Percentiles rank a stretch among this genome's conserved stretches.
Evolutionary conservation across 768 basidiomycete genomes (phyloP).

Genomic region (Neoboletus brunneissimus): DNA sequence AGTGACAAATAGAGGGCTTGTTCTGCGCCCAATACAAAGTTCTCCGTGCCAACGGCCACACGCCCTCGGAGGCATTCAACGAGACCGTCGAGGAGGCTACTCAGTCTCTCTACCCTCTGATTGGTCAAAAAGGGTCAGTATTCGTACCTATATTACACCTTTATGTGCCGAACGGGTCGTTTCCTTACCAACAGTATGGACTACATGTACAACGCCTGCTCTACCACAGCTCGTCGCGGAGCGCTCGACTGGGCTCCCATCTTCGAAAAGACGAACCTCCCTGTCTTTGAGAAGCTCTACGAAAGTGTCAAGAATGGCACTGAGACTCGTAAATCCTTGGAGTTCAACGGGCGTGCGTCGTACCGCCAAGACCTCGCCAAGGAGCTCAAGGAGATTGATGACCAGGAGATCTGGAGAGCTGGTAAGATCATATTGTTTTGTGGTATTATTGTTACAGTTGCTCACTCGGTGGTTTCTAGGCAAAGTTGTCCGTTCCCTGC

Average conservation of each 20-base stretch:
- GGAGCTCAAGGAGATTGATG: conserved; percentile 92
- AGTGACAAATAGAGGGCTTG: conserved; percentile 69
- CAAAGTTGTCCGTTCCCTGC: conserved; percentile 87
- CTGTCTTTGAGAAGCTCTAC: conserved; percentile 94
- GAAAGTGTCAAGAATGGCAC: conserved; percentile 92
- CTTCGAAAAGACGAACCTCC: conserved; percentile 91
- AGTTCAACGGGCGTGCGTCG: conserved; percentile 89
- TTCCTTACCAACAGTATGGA: conserved; percentile 67
- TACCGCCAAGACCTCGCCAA: conserved; percentile 91
- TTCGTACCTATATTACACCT: neutral
- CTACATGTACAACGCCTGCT: conserved; percentile 99
- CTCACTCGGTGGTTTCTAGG: conserved; percentile 38
- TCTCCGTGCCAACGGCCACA: conserved; percentile 93
- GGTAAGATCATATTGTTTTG: conserved; percentile 42
- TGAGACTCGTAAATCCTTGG: conserved; percentile 95
- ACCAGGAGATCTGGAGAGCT: conserved; percentile 98
- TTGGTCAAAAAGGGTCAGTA: conserved; percentile 86
- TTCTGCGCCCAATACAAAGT: conserved; percentile 99
- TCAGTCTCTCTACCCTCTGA: conserved; percentile 95
- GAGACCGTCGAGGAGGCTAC: conserved; percentile 99
- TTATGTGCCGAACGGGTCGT: neutral
- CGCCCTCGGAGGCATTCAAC: conserved; percentile 98
- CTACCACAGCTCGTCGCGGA: conserved; percentile 97
- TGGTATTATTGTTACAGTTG: neutral
- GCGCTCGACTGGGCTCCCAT: conserved; percentile 99